These are phyloP conservation scores for Heterobasidion annosum DNA, from an alignment of 1,284 basidiomycete species.

Conservation along the genomic window DNA sequence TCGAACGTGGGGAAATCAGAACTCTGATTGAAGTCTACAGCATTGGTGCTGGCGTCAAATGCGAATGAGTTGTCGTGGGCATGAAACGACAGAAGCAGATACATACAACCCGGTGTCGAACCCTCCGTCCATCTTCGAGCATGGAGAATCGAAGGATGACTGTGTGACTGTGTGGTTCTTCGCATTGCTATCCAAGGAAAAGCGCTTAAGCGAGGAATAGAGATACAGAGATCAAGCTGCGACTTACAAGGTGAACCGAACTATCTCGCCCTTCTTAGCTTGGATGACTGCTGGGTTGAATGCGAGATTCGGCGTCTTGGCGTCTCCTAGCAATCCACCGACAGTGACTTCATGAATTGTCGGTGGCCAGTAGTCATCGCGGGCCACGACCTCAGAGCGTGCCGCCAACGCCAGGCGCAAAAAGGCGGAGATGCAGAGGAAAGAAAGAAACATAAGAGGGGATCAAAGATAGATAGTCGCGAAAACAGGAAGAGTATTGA, in stretches of 20 bases:
- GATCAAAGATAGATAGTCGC: neutral
- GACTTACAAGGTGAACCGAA: neutral
- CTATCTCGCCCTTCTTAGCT: neutral
- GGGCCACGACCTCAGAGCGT: no score
- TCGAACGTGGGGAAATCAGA: neutral
- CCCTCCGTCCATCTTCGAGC: neutral
- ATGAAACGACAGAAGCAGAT: neutral
- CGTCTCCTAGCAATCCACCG: neutral
- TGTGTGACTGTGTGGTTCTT: neutral
- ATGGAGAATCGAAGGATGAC: neutral
- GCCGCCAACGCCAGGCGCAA: neutral
- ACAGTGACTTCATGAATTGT: neutral
- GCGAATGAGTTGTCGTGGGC: neutral
- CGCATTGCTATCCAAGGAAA: neutral
- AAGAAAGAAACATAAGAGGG: neutral
- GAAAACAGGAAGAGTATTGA: neutral
- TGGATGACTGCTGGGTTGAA: neutral
- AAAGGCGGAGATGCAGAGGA: neutral
- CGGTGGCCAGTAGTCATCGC: neutral
- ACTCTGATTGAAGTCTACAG: neutral
- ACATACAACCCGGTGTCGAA: neutral
- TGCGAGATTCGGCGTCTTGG: neutral
- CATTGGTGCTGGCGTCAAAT: neutral
- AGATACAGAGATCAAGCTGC: neutral
- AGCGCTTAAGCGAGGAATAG: neutral